Evolutionary conservation across 106 monocot species (phyloP).

Genomic region (Alisma plantagoaquatica): DNA sequence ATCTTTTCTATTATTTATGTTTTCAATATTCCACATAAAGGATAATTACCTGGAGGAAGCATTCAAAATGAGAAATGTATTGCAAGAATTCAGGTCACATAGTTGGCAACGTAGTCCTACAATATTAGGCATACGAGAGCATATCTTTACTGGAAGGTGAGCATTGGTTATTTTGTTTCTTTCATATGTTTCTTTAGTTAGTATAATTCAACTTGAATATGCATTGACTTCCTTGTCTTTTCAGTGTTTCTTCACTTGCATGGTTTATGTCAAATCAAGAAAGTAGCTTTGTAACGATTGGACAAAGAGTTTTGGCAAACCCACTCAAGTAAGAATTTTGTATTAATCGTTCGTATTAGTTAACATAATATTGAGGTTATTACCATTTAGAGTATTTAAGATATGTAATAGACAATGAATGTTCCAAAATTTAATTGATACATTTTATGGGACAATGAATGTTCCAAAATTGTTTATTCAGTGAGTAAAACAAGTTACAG

Average conservation of each 20-base stretch:
- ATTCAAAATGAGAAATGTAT: conserved; percentile 93
- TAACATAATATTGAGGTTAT: background rate
- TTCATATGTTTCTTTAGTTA: background rate
- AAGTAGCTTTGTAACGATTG: conserved; percentile 98
- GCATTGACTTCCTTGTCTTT: conserved; percentile 2
- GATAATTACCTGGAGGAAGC: conserved; percentile 98
- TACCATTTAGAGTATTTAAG: background rate
- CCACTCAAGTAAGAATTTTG: conserved; percentile 66
- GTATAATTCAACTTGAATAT: background rate
- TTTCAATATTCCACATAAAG: conserved; percentile 21
- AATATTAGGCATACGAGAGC: conserved; percentile 84
- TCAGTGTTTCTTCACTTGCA: conserved; percentile 97
- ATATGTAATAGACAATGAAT: background rate
- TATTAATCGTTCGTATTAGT: background rate
- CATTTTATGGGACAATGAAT: background rate
- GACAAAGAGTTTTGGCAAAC: conserved; percentile 79
- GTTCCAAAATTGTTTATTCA: background rate
- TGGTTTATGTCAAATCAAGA: conserved; percentile 99
- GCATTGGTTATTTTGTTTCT: background rate
- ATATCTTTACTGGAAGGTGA: conserved; percentile 97
- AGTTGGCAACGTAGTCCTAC: conserved; percentile 39
- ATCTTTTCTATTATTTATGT: background rate
- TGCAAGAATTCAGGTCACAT: conserved; percentile 57
- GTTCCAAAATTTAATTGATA: background rate
- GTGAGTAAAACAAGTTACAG: background rate